These are phyloP conservation scores for Fusarium sp. DNA, from an alignment of 2,329 filamentous ascomycete species.

Conservation along the genomic window DNA sequence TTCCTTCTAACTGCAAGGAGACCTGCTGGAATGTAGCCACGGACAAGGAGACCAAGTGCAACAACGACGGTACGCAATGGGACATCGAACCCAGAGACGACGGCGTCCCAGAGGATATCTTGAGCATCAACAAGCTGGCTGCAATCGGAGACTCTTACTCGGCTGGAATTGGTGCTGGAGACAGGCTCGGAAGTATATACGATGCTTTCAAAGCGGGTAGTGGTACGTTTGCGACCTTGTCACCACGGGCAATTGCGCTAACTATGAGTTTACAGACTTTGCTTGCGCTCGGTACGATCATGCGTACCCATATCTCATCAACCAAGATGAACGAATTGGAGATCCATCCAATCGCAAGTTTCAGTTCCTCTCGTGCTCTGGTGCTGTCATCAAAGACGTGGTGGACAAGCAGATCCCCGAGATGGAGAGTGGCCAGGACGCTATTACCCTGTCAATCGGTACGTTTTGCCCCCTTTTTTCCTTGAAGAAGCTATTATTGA, in stretches of 20 bases:
- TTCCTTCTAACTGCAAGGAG: neutral
- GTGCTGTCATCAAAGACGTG: constrained; percentile 12
- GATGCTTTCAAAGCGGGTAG: neutral
- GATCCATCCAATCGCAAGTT: constrained; percentile 2
- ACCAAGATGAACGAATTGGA: neutral
- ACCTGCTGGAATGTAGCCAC: neutral
- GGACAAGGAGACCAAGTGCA: neutral
- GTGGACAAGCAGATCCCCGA: constrained; percentile 4
- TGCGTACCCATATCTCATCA: constrained; percentile 11
- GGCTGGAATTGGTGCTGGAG: constrained; percentile 27
- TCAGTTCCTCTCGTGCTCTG: constrained; percentile 11
- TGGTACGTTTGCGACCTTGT: too few relatives aligned
- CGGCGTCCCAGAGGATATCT: neutral
- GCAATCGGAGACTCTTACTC: constrained; percentile 29
- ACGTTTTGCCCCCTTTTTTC: neutral
- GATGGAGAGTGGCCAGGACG: neutral
- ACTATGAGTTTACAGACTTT: neutral
- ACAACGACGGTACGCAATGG: too few relatives aligned
- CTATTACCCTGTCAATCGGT: constrained; percentile 8
- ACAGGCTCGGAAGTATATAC: neutral
- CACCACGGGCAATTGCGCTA: too few relatives aligned
- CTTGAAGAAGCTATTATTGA: too few relatives aligned
- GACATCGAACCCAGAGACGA: neutral
- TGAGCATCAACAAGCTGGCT: constrained; percentile 7
- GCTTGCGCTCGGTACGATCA: constrained; percentile 11